A percentile compares a stretch with the other conserved stretches of the same genome.
Evolutionary conservation across 1,284 basidiomycete genomes (phyloP).

Genomic region (Trametes hirsuta): DNA sequence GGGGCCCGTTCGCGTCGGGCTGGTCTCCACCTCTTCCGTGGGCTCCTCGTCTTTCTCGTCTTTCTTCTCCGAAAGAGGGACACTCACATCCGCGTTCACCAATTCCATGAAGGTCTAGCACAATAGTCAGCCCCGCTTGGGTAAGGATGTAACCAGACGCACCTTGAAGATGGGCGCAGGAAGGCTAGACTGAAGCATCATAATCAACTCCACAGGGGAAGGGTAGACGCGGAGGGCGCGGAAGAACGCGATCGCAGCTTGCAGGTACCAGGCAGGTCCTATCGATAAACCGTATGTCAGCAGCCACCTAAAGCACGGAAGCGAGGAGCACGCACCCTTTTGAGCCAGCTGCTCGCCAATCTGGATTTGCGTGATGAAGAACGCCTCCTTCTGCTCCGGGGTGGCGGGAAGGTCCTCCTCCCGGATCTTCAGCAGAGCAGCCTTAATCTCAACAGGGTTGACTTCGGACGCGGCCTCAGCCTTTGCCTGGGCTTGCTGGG

Average conservation of each 20-base stretch:
- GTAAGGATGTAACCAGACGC: conserved; percentile 24
- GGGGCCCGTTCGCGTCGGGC: conserved; percentile 62
- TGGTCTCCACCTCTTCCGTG: conserved; percentile 49
- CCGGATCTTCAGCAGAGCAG: conserved; percentile 64
- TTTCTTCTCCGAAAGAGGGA: conserved; percentile 45
- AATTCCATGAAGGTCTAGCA: conserved; percentile 83
- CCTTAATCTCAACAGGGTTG: conserved; percentile 56
- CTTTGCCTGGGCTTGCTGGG: conserved; percentile 57
- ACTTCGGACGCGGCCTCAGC: conserved; percentile 42
- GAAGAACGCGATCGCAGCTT: conserved; percentile 91
- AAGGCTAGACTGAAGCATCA: conserved; percentile 93
- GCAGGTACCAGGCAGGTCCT: conserved; percentile 80
- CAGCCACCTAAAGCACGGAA: background rate
- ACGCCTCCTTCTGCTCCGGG: conserved; percentile 80
- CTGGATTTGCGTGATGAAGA: conserved; percentile 90
- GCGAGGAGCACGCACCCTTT: conserved; percentile 57
- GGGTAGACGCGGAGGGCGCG: conserved; percentile 95
- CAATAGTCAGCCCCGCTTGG: conserved; percentile 1
- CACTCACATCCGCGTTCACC: conserved; percentile 88
- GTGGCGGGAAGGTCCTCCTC: conserved; percentile 66
- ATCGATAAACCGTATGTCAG: background rate
- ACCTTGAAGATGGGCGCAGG: conserved; percentile 87
- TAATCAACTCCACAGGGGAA: conserved; percentile 87
- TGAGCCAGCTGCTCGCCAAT: conserved; percentile 85
- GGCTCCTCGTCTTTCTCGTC: conserved; percentile 28